A percentile compares a stretch with the other conserved stretches of the same genome.
These are phyloP conservation scores for Boletellus ananas DNA, from an alignment of 768 basidiomycete genomes.

Conservation along the genomic window DNA sequence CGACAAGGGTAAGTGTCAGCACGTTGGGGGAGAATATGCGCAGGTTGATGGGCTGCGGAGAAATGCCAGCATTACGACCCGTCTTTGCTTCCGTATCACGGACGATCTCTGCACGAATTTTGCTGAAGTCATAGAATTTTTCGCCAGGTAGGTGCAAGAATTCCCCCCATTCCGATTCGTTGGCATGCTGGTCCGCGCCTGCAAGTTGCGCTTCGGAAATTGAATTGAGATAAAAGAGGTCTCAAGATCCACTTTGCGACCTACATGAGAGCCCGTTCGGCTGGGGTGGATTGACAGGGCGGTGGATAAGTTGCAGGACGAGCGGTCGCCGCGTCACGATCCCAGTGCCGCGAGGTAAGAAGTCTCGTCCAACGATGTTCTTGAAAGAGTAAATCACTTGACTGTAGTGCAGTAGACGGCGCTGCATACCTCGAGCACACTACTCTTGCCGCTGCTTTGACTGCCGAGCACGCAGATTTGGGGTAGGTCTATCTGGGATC, in stretches of 20 bases:
- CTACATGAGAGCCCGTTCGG: conserved; percentile 44
- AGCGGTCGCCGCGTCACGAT: conserved; percentile 97
- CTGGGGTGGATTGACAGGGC: conserved; percentile 50
- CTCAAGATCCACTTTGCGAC: conserved; percentile 17
- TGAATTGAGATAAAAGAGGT: neutral
- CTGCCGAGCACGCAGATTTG: conserved; percentile 91
- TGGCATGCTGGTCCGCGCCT: conserved; percentile 69
- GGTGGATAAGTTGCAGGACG: conserved; percentile 93
- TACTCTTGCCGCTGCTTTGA: conserved; percentile 93
- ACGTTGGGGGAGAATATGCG: conserved; percentile 98
- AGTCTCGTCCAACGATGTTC: conserved; percentile 98
- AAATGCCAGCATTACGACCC: conserved; percentile 97
- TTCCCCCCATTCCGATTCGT: conserved; percentile 97
- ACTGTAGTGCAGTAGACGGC: neutral
- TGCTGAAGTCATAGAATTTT: conserved; percentile 97
- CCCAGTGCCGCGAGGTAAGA: conserved; percentile 97
- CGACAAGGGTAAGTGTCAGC: conserved; percentile 94
- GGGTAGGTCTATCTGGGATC: conserved; percentile 80
- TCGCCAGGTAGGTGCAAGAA: conserved; percentile 95
- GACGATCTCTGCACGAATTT: conserved; percentile 95
- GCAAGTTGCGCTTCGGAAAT: conserved; percentile 30
- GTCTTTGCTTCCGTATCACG: conserved; percentile 98
- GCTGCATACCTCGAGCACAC: conserved; percentile 74
- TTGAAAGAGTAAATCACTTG: conserved; percentile 30
- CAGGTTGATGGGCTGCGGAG: conserved; percentile 94